These are phyloP conservation scores for Cordyceps militaris DNA, from an alignment of 2,329 filamentous ascomycete species.

Conservation along the genomic window DNA sequence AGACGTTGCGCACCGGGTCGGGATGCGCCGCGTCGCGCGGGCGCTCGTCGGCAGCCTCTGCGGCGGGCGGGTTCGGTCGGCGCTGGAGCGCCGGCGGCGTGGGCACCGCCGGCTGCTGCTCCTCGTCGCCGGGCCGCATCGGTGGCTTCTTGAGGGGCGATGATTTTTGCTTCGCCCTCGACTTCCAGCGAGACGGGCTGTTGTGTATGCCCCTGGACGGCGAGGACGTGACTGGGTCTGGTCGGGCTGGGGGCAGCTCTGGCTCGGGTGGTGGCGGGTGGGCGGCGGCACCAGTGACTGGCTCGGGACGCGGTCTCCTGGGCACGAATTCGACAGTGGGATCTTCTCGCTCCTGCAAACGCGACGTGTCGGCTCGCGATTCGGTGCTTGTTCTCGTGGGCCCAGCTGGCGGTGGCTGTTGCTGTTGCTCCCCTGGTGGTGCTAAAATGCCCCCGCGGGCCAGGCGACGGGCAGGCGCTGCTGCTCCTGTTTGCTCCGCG, in stretches of 20 bases:
- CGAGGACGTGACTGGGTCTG: constrained; percentile 47
- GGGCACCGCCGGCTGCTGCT: background rate
- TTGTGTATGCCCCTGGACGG: constrained; percentile 54
- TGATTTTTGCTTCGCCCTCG: constrained; percentile 30
- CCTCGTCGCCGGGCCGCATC: constrained; percentile 16
- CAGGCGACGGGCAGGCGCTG: constrained; percentile 12
- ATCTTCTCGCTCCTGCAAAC: background rate
- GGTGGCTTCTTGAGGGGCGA: constrained; percentile 44
- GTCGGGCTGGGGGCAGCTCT: constrained; percentile 53
- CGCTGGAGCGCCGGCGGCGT: constrained; percentile 9
- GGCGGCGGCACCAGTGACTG: constrained; percentile 1
- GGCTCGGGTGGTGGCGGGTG: constrained; percentile 41
- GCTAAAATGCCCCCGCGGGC: constrained; percentile 7
- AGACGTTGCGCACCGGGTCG: constrained; percentile 35
- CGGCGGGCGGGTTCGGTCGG: background rate
- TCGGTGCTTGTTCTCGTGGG: background rate
- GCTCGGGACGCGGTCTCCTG: background rate
- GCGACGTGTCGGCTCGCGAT: background rate
- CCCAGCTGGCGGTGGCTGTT: background rate
- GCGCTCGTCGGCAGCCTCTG: background rate
- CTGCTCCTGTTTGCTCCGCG: constrained; percentile 7
- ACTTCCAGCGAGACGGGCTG: constrained; percentile 44
- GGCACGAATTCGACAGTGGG: background rate
- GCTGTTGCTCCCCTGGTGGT: constrained; percentile 2
- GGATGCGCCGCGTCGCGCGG: constrained; percentile 13